Evolutionary conservation across 2,329 filamentous ascomycete species (phyloP).

Genomic region (Fusarium graminum): DNA sequence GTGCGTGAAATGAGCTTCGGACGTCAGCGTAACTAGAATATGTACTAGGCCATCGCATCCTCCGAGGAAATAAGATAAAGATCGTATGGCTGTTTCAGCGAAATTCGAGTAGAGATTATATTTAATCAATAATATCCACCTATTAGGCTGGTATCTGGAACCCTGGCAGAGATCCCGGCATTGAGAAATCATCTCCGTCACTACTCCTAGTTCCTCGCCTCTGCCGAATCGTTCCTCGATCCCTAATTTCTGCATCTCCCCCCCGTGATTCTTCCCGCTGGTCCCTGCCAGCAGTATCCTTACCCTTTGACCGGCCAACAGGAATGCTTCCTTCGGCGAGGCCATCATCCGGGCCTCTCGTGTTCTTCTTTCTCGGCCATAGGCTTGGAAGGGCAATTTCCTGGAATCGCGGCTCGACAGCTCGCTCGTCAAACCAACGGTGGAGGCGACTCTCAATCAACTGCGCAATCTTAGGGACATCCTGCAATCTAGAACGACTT

Average conservation of each 20-base stretch:
- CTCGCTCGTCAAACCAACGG: conserved; percentile 89
- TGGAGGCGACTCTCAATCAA: conserved; percentile 84
- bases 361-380: conserved; percentile 88
- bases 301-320: conserved; percentile 66
- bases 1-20: conserved; percentile 18
- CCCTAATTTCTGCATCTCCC: conserved; percentile 59
- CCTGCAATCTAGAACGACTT: conserved; percentile 82
- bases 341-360: conserved; percentile 76
- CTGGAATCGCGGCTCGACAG: conserved; percentile 87
- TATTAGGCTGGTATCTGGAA: conserved; percentile 50
- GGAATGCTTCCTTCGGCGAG: conserved; percentile 62
- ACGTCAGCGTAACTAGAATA: too few relatives aligned
- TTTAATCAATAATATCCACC: conserved; percentile 21
- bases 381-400: conserved; percentile 85
- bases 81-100: conserved; percentile 7
- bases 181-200: conserved; percentile 58
- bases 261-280: conserved; percentile 64
- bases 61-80: not conserved
- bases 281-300: conserved; percentile 64
- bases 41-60: conserved; percentile 1
- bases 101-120: conserved; percentile 16
- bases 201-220: conserved; percentile 54
- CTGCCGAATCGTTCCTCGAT: conserved; percentile 56
- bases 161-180: conserved; percentile 63
- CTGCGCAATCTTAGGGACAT: conserved; percentile 90